Evolutionary conservation across 2,329 filamentous ascomycete species (phyloP).

Genomic region (Fusarium graminum): DNA sequence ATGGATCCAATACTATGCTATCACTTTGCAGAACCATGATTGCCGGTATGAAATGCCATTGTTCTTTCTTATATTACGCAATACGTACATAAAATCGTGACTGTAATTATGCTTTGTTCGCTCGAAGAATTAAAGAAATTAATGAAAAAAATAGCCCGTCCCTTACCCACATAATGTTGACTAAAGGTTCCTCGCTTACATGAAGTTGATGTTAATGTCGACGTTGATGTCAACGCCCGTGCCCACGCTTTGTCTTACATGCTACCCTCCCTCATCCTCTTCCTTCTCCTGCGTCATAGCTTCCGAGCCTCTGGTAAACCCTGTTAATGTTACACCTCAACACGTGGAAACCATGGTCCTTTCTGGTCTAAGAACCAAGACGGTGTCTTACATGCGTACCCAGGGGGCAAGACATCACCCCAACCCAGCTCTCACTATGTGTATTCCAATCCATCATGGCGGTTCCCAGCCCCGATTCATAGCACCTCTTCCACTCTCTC

Average conservation of each 20-base stretch:
- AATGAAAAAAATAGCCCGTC: background rate
- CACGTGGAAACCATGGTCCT: constrained; percentile 30
- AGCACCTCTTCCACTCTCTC: constrained; percentile 7
- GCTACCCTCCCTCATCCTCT: background rate
- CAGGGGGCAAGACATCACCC: constrained; percentile 22
- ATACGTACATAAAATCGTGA: background rate
- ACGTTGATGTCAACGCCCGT: background rate
- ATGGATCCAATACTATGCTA: background rate
- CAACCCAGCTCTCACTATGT: constrained; percentile 17
- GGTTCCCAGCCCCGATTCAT: constrained; percentile 11
- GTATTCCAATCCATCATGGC: constrained; percentile 24
- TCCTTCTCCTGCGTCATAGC: constrained; percentile 3
- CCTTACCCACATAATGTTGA: background rate
- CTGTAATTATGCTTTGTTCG: constrained; percentile 1
- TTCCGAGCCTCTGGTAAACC: constrained; percentile 4
- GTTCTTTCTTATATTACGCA: background rate
- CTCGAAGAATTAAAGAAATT: too few species aligned
- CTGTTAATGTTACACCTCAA: constrained; percentile 5
- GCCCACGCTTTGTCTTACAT: constrained; percentile 7
- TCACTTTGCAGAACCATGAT: constrained; percentile 4
- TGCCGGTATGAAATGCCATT: background rate
- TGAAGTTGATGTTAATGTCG: background rate
- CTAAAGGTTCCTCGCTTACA: background rate
- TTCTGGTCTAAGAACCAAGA: constrained; percentile 20
- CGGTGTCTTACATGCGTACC: constrained; percentile 31